These are phyloP conservation scores for Ogataea pilisensis DNA, from an alignment of 805 yeast genomes.

Conservation along the genomic window DNA sequence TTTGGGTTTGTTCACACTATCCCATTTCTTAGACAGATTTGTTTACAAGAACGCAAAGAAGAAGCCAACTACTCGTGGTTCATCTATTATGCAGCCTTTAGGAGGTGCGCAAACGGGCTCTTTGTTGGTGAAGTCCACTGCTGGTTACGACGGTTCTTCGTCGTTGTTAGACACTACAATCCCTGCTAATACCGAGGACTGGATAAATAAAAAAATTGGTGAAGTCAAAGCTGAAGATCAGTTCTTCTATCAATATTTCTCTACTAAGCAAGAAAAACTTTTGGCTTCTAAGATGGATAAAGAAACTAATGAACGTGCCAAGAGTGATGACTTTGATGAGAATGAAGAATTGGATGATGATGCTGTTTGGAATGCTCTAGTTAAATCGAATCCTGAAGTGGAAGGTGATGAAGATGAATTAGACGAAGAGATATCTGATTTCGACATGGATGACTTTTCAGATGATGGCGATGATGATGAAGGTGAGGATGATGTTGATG, in stretches of 20 bases:
- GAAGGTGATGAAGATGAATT: constrained; percentile 41
- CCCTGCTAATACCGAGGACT: constrained; percentile 82
- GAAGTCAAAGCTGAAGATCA: constrained; percentile 82
- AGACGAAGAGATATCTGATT: constrained; percentile 35
- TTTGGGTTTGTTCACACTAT: constrained; percentile 77
- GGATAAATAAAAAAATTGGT: constrained; percentile 62
- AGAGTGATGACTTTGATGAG: constrained; percentile 34
- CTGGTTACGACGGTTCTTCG: constrained; percentile 15
- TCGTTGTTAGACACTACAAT: constrained; percentile 59
- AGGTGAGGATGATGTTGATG: constrained; percentile 22
- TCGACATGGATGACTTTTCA: constrained; percentile 36
- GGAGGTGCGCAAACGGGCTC: constrained; percentile 79
- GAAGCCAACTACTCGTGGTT: constrained; percentile 69
- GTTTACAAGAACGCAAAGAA: constrained; percentile 91
- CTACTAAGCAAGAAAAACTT: constrained; percentile 48
- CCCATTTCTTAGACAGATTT: constrained; percentile 92
- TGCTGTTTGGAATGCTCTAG: constrained; percentile 55
- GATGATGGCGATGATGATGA: constrained; percentile 31
- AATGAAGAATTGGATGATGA: constrained; percentile 50
- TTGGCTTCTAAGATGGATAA: constrained; percentile 37
- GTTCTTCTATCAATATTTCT: constrained; percentile 84
- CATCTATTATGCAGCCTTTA: constrained; percentile 96
- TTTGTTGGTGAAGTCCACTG: constrained; percentile 62
- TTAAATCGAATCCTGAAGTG: constrained; percentile 53
- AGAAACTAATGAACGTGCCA: constrained; percentile 43